Conservation (phyloP, 2,329 filamentous ascomycete species). For the Penicillium sumatraense region DNA sequence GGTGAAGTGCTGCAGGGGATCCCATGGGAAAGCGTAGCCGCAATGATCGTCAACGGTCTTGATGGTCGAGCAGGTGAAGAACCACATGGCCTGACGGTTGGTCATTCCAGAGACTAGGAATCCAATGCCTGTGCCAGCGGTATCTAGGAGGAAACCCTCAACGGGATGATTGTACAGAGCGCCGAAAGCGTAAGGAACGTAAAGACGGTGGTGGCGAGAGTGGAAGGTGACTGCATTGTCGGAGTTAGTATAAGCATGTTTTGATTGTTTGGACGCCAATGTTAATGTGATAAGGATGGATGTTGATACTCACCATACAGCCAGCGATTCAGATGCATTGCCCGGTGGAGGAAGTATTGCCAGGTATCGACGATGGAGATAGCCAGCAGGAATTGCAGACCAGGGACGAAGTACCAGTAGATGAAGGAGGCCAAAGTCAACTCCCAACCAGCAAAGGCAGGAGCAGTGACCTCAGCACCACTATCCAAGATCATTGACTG, state of each 20-base stretch:
- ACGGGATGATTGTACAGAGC: slow-evolving; percentile 96
- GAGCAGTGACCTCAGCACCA: slow-evolving; percentile 58
- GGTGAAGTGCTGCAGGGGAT: slow-evolving; percentile 88
- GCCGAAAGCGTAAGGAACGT: slow-evolving; percentile 96
- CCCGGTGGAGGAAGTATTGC: slow-evolving; percentile 96
- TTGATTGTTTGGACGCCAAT: too few species aligned
- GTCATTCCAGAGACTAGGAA: slow-evolving; percentile 84
- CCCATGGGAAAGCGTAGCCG: slow-evolving; percentile 93
- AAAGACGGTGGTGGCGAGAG: slow-evolving; percentile 92
- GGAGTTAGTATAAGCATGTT: slow-evolving; percentile 23
- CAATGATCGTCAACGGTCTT: slow-evolving; percentile 99
- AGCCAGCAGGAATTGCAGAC: slow-evolving; percentile 75
- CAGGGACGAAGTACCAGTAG: slow-evolving; percentile 79
- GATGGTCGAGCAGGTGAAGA: slow-evolving; percentile 86
- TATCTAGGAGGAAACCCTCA: slow-evolving; percentile 93
- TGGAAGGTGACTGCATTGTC: slow-evolving; percentile 75
- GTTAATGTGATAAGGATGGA: background rate
- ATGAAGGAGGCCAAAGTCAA: slow-evolving; percentile 72
- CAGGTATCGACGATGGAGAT: slow-evolving; percentile 86
- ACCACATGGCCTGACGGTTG: slow-evolving; percentile 82
- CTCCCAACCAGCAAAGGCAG: slow-evolving; percentile 85
- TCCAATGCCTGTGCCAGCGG: slow-evolving; percentile 79
- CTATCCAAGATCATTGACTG: slow-evolving; percentile 59
- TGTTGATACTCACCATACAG: slow-evolving; percentile 75
- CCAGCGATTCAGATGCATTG: slow-evolving; percentile 98